Base-by-base conservation (phyloP, 2,329 filamentous ascomycete genomes). In the Monosporascus sp. region DNA sequence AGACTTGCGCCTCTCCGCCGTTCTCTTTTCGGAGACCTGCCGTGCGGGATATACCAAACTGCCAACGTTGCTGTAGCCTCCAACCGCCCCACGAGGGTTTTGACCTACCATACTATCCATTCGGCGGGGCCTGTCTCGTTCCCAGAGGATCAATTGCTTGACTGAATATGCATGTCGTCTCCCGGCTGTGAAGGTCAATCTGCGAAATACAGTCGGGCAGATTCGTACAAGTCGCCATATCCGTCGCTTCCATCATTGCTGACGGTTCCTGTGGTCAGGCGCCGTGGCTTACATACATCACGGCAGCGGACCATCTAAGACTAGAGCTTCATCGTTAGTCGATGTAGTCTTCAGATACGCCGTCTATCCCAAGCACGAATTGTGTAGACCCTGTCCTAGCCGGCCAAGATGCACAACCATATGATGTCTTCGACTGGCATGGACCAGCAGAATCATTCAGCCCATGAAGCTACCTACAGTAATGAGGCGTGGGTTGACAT, bases 401-500 rank as follows among this genome's bases (percentile, higher is more conserved):
- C 58, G 55, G 51, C 49, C 60, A 72, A 61, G 58, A 75, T 78
- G 75, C 73, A 78, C 64, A 73, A 75, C 67, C 72, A 73, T 65
- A 73, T 76, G 65, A 71, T 74, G 58, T 68, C 69, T 56, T 73
- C 75, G 54, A 69, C 71, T 59, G 72, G 71, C 61, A 74, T 77
- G 70, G 74, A 76, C 64, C 72, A 74, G 60, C 72, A 78, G 60
- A 70, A 67, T 58, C 75, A 76, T 52, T 69, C 76, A 54, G 69
- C 72, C 52, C 72, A 72, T 55, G 74, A 78, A 57, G 69, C 63
- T 55, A 63, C 70, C 18, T 75, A 73, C 59, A 66, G 70, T 55
- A 73, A 70, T 65, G 75, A 80, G 56, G 72, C 71, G 63, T 84
- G 82, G 83, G 74, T 74, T 48, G 78, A 78, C 63, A 78, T 85